Conservation (phyloP, 2,329 filamentous ascomycete genomes). For the Pestalotiopsis sp. region DNA sequence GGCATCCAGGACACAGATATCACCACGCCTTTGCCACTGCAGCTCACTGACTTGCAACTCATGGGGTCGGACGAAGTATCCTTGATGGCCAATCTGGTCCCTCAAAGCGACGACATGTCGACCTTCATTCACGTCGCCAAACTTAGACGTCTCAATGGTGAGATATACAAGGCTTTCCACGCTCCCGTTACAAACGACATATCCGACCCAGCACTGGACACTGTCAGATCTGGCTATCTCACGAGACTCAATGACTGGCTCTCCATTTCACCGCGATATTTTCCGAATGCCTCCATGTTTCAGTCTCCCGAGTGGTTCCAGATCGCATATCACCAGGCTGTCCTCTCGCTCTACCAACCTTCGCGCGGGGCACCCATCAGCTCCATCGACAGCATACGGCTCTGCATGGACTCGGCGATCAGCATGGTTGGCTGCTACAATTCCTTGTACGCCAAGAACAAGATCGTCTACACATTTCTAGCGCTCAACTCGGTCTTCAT, state of each 20-base stretch:
- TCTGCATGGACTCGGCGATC: constrained; percentile 18
- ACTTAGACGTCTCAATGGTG: not conserved
- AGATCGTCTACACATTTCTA: constrained; percentile 28
- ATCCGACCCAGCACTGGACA: not conserved
- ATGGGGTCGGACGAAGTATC: not conserved
- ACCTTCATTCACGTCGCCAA: not conserved
- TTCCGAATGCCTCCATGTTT: not conserved
- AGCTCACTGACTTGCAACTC: not conserved
- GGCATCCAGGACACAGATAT: constrained; percentile 25
- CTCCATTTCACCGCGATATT: not conserved
- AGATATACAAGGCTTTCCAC: not conserved
- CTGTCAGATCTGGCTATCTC: not conserved
- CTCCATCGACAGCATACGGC: constrained; percentile 12
- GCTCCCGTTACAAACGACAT: not conserved
- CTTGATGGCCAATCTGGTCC: not conserved
- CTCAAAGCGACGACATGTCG: not conserved
- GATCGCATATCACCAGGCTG: not conserved
- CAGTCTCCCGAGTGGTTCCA: not conserved
- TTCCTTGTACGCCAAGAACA: constrained; percentile 26
- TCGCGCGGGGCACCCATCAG: constrained; percentile 6
- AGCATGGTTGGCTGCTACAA: constrained; percentile 19
- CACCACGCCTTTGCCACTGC: constrained; percentile 17
- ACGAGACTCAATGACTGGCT: not conserved
- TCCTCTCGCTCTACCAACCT: not conserved
- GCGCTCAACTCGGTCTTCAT: constrained; percentile 27